Percentiles rank a stretch among this genome's conserved stretches.
Evolutionary conservation across 805 yeast species (phyloP).

Genomic region (Suhomyces pyralidae): DNA sequence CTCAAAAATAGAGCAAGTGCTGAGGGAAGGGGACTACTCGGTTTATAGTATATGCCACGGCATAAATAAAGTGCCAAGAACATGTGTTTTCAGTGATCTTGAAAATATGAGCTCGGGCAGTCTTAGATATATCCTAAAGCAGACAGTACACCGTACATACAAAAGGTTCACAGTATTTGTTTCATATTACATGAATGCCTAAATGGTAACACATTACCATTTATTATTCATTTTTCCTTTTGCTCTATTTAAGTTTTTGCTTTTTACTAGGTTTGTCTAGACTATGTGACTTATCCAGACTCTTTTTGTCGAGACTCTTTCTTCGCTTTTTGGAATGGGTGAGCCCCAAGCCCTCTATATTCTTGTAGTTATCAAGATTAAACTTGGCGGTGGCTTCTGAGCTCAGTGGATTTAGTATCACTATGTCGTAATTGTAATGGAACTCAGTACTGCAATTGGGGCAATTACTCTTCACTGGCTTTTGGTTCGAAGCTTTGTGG

Average conservation of each 20-base stretch:
- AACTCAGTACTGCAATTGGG: conserved; percentile 30
- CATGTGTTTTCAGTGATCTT: too few relatives aligned
- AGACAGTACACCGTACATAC: too few relatives aligned
- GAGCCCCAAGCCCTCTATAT: conserved; percentile 7
- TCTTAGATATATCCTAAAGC: too few relatives aligned
- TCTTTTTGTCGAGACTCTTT: conserved; percentile 2
- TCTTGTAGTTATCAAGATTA: not conserved
- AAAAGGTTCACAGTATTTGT: too few relatives aligned
- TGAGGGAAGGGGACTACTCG: too few relatives aligned
- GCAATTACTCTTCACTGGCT: conserved; percentile 20
- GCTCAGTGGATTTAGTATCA: conserved; percentile 26
- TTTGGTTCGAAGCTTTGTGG: conserved; percentile 1
- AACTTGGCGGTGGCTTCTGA: conserved; percentile 7
- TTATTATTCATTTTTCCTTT: too few relatives aligned
- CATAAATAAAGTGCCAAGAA: too few relatives aligned
- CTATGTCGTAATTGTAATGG: conserved; percentile 27
- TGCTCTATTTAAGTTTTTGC: not conserved
- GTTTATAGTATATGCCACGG: too few relatives aligned
- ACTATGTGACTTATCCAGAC: not conserved
- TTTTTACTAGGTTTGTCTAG: not conserved
- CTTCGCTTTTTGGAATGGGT: conserved; percentile 25
- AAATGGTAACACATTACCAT: too few relatives aligned
- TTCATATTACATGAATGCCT: too few relatives aligned
- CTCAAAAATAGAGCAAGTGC: not conserved
- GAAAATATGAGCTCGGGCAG: too few relatives aligned